Conservation (phyloP, 768 basidiomycete genomes). For the Candolleomyces efflorescens region DNA sequence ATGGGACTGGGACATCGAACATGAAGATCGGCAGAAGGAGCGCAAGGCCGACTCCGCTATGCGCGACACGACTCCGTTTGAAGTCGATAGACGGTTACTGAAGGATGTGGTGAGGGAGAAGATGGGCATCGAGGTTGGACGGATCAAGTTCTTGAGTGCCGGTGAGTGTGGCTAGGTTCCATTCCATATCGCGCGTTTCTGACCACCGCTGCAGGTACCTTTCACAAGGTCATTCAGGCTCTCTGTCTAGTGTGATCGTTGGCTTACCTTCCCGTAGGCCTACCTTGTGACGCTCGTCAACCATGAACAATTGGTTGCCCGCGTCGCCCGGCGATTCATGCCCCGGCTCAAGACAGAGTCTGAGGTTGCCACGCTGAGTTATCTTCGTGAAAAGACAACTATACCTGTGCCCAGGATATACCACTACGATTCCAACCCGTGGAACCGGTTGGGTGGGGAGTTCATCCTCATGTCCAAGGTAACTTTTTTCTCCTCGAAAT, state of each 20-base stretch:
- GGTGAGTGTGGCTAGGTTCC: constrained; percentile 45
- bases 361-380: constrained; percentile 83
- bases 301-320: constrained; percentile 61
- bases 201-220: constrained; percentile 53
- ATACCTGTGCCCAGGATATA: constrained; percentile 76
- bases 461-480: constrained; percentile 88
- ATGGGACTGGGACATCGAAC: constrained; percentile 74
- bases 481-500: constrained; percentile 14
- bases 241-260: not conserved
- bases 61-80: constrained; percentile 64
- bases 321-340: constrained; percentile 84
- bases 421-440: constrained; percentile 78
- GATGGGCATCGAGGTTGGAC: constrained; percentile 58
- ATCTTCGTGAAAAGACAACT: constrained; percentile 62
- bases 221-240: constrained; percentile 61
- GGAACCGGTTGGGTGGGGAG: constrained; percentile 80
- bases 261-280: constrained; percentile 40
- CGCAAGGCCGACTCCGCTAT: constrained; percentile 56
- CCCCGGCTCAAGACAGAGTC: constrained; percentile 83
- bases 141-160: constrained; percentile 70
- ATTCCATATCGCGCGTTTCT: constrained; percentile 4
- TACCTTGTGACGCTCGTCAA: constrained; percentile 70
- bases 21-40: constrained; percentile 64
- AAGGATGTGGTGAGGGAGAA: constrained; percentile 77
- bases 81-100: constrained; percentile 69